Base-by-base conservation (phyloP, 2,329 filamentous ascomycete genomes). In the Byssochlamys sp. region DNA sequence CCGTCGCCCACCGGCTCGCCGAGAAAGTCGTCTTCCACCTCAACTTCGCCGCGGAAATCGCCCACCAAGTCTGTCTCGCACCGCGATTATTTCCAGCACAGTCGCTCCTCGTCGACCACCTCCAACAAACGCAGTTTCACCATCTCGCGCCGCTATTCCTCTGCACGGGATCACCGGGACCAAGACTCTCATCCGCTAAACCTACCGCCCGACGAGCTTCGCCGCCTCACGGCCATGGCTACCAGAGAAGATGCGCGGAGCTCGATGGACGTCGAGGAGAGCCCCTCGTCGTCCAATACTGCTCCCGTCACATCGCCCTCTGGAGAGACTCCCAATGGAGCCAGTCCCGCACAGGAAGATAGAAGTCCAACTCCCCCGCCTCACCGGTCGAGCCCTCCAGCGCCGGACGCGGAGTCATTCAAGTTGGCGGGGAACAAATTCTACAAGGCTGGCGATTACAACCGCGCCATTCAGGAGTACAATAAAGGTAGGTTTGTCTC, bases 391-490 rank as follows among this genome's bases (percentile, higher is more conserved):
- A 81, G 75, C 66, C 75, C 79, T 19, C 75, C 77, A 61, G 73
- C 66, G 49, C 88, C 92, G 56, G 90, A 96, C 70, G 90, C 92
- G 27, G 94, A 99, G 76, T 81, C 85, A 11, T 96, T 87, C 82
- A 99, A 99, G 80, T 84, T 89, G 66, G 84, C 89, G 1, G 94
- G 94, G 59, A 99, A 99, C 78, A 94, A 94, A 69, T 92, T 90
- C 70, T 99, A 96, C 83, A 97, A 96, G 79, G 89, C 91, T 62
- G 90, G 88, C 71, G 89, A 96, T 69, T 99, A 92, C 73, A 77
- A 81, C 60, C 87, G 88, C 70, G 92, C 94, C 26, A 91, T 97
- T 71, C 83, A 89, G 65, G 90, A 96, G 74, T 99, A 97, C 74
- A 90, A 89, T 65, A 96, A 95, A 84, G 92, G 92, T 96, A 80